Conservation (phyloP, 2,329 filamentous ascomycete species). For the Aspergillus pseudotamarii region DNA sequence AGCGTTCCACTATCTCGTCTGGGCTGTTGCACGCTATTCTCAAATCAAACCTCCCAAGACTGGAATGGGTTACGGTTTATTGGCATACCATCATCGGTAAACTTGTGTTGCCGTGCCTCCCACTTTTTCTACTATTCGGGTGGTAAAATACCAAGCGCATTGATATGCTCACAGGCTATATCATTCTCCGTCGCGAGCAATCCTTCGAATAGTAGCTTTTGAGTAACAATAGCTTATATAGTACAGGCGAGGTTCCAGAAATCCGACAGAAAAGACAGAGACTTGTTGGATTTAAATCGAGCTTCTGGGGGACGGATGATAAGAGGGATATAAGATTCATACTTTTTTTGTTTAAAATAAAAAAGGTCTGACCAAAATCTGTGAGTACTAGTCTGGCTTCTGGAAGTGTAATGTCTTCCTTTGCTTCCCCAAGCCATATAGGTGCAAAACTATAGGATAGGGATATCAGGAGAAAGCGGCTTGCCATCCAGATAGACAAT, state of each 20-base stretch:
- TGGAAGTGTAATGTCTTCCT: constrained; percentile 26
- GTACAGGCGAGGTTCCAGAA: constrained; percentile 46
- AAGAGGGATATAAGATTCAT: constrained; percentile 35
- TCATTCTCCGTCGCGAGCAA: constrained; percentile 31
- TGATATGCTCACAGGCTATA: constrained; percentile 35
- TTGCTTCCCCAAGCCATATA: constrained; percentile 22
- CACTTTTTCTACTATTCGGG: constrained; percentile 33
- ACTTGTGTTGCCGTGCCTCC: constrained; percentile 23
- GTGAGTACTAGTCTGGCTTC: constrained; percentile 28
- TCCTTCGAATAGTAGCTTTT: constrained; percentile 33
- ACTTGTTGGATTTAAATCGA: constrained; percentile 36
- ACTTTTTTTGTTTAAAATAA: constrained; percentile 24
- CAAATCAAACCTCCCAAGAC: not conserved
- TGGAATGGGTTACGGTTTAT: not conserved
- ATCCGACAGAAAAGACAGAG: constrained; percentile 40
- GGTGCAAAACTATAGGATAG: constrained; percentile 18
- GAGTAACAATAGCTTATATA: constrained; percentile 40
- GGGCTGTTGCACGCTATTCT: not conserved
- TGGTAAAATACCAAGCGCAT: constrained; percentile 34
- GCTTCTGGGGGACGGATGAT: constrained; percentile 38
- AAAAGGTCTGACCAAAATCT: constrained; percentile 41
- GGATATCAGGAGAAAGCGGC: constrained; percentile 23
- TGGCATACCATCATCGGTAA: constrained; percentile 29
- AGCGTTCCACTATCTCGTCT: not conserved
- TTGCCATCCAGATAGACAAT: constrained; percentile 17